phyloP scores from a whole-genome alignment of 768 basidiomycete genomes.

The Sutorius australiensis region DNA sequence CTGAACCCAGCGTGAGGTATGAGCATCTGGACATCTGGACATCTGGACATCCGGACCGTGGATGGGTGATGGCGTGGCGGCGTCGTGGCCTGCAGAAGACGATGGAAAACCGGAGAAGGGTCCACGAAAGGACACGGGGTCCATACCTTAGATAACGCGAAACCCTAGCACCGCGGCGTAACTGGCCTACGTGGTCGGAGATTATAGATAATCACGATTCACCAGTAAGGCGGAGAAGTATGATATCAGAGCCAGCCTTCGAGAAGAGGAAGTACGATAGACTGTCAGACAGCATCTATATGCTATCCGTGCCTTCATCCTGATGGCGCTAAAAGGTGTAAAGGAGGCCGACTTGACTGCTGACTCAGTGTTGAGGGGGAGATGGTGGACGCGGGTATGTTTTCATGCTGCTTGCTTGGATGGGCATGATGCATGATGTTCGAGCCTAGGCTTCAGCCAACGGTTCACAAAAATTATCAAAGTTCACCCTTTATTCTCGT shows the following conservation, averaged over 20 bases:
- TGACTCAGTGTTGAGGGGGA: no score
- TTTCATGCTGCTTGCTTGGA: no score
- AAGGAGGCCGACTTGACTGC: not conserved
- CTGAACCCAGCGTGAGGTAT: not conserved
- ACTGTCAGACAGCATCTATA: not conserved
- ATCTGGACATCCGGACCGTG: not conserved
- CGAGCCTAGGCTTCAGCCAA: no score
- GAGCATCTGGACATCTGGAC: no score
- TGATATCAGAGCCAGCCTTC: no score
- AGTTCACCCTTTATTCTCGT: no score
- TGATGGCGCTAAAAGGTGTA: not conserved
- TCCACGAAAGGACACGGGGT: not conserved
- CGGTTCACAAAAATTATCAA: no score
- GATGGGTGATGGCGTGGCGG: not conserved
- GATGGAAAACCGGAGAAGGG: not conserved
- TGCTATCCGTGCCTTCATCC: no score
- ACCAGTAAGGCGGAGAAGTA: no score
- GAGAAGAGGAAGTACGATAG: not conserved
- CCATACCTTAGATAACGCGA: not conserved
- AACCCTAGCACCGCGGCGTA: not conserved
- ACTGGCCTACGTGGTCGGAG: not conserved
- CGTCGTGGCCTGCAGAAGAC: slow-evolving; percentile 3
- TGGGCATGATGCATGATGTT: no score
- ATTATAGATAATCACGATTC: not conserved
- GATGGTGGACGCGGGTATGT: no score